A percentile compares a stretch with the other conserved stretches of the same genome.
phyloP scores from a whole-genome alignment of 805 yeast genomes.

The Teunomyces kruisii region DNA sequence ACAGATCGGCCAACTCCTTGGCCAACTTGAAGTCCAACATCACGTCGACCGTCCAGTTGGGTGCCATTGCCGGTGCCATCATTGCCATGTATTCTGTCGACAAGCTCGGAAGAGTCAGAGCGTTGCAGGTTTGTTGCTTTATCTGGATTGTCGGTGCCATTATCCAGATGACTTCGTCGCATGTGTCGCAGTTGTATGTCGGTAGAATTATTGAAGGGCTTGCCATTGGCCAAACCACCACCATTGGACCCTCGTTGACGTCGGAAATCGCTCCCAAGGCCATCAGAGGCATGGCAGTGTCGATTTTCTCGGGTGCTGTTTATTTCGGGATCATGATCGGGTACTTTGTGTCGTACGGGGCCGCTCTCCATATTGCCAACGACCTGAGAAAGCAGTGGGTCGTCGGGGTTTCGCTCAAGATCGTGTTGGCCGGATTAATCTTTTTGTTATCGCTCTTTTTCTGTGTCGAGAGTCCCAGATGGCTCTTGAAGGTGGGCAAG shows the following conservation, averaged over 20 bases:
- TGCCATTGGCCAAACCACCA: conserved; percentile 25
- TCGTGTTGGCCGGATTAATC: conserved; percentile 19
- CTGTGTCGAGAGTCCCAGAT: conserved; percentile 23
- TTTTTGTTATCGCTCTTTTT: conserved; percentile 19
- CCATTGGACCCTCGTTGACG: conserved; percentile 22
- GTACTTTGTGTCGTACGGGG: conserved; percentile 45
- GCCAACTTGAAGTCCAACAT: conserved; percentile 25
- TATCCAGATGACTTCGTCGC: conserved; percentile 15
- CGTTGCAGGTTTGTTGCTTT: conserved; percentile 18
- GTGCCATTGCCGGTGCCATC: conserved; percentile 22
- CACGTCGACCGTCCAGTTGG: conserved; percentile 25
- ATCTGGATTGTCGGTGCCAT: conserved; percentile 21
- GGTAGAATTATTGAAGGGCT: conserved; percentile 25
- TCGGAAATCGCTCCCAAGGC: conserved; percentile 23
- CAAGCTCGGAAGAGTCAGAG: conserved; percentile 21
- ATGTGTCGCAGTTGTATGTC: conserved; percentile 22
- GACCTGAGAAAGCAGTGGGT: conserved; percentile 19
- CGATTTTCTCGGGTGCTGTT: conserved; percentile 25
- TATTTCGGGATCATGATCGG: conserved; percentile 22
- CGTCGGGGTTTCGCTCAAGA: conserved; percentile 19
- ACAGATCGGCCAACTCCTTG: conserved; percentile 13
- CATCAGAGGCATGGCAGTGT: conserved; percentile 22
- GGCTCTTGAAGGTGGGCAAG: conserved; percentile 18
- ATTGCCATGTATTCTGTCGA: conserved; percentile 25
- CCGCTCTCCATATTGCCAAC: conserved; percentile 32